Conservation (phyloP, 2,329 filamentous ascomycete genomes). For the Harringtonia lauricola region DNA sequence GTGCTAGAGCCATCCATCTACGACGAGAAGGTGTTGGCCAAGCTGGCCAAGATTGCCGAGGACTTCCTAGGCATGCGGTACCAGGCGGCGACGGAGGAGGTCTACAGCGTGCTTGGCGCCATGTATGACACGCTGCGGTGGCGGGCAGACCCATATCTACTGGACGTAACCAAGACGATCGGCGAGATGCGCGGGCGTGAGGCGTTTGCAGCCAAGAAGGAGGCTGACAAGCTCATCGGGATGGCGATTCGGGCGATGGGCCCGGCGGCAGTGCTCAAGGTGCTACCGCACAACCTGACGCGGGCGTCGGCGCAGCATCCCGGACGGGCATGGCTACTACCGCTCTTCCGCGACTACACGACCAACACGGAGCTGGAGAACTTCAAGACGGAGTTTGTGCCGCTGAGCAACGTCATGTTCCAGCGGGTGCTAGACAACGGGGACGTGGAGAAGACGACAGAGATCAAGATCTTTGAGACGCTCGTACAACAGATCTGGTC, state of each 20-base stretch:
- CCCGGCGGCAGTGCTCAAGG: constrained; percentile 67
- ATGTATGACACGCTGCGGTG: constrained; percentile 83
- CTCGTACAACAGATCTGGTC: constrained; percentile 94
- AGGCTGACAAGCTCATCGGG: constrained; percentile 82
- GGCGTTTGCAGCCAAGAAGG: constrained; percentile 85
- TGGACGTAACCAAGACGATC: constrained; percentile 63
- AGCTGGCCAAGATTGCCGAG: constrained; percentile 61
- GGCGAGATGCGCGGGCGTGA: constrained; percentile 82
- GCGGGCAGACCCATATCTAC: constrained; percentile 69
- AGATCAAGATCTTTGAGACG: constrained; percentile 96
- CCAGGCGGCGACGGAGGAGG: constrained; percentile 88
- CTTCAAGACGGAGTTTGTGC: constrained; percentile 78
- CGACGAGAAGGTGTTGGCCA: constrained; percentile 82
- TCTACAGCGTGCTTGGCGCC: constrained; percentile 77
- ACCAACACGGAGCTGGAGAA: constrained; percentile 80
- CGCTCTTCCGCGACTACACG: constrained; percentile 78
- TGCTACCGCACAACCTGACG: constrained; percentile 77
- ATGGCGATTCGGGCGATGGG: constrained; percentile 86
- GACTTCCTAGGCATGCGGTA: constrained; percentile 80
- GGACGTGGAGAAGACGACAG: constrained; percentile 77
- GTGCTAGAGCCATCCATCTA: constrained; percentile 83
- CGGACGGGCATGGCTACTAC: constrained; percentile 89
- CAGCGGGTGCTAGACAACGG: constrained; percentile 79
- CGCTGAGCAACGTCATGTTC: constrained; percentile 82
- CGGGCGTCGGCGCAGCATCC: constrained; percentile 67